Base-by-base conservation (phyloP, 2,329 filamentous ascomycete species). In the Diaporthe sp. region DNA sequence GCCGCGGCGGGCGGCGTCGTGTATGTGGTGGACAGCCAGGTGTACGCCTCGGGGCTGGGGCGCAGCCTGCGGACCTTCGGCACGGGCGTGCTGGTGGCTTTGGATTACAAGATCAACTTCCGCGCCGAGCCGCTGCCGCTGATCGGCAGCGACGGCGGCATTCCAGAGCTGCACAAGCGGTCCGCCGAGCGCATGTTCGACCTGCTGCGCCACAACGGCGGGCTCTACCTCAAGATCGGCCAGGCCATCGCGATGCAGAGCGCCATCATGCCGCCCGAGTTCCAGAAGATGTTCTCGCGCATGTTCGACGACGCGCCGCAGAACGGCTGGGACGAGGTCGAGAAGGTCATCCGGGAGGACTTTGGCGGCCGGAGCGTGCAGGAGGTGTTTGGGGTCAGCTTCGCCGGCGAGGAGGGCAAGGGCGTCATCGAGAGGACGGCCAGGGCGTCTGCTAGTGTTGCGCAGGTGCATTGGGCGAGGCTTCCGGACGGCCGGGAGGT, bases 301-400 rank as follows among this genome's bases (percentile, higher is more conserved):
- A 98, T 99, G 95, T 99, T 98, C 82, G 97, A 98, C 82, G 96
- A 98, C 86, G 97, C 97, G 77, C 96, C 96, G 50, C 96, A 98
- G 87, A 97, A 97, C 82, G 88, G 89, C 55, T 98, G 96, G 96
- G 89, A 87, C 77, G 94, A 96, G 68, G 92, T 98, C 2, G 93
- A 97, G 85, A 90, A 88, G 80, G 96, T 98, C 17, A 94, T 99
- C 54, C 87, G 91, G 30, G 92, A 97, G 82, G 97, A 98, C 79
- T 98, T 98, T 87, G 94, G 90, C n/a, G 90, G 93, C 4, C 93
- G 91, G 82, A 92, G 92, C 33, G 92, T 93, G 0, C 95, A 98
- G 85, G 95, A 98, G 78, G 95, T 98, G 0, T 98, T 98, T 83
- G 96, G 95, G 0, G 92, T 98, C 28, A 95, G 93, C 79, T 97